Evolutionary conservation across 106 monocot species (phyloP), one percentile per base, ranked within the genome.

Genomic region (Dendrobium catenatum): DNA sequence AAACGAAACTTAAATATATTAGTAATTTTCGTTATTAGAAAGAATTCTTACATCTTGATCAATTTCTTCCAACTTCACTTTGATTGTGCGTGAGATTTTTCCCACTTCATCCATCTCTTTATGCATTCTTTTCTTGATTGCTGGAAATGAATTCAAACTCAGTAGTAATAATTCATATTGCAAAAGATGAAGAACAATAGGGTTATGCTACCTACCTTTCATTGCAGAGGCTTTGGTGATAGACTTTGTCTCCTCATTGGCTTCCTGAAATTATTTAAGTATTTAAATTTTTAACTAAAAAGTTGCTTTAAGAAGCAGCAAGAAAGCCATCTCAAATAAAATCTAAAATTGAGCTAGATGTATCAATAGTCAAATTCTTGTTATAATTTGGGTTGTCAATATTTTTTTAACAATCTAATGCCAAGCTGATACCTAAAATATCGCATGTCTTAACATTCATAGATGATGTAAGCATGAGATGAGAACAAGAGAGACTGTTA

Each of bases 181-280:
- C 15, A 27, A 40, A 66, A 37, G 13, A 16, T 16, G 31, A 72
- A 72, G 33, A 40, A 37, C 11, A 13, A 9, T 33, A 40, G 5
- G 33, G 72, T 16, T 72, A 13, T 4, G 51, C 51, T 51, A 40
- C 33, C 26, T 22, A 89, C 91, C 87, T 84, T 86, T 91, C 87
- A 91, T 87, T 79, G 85, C 83, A 73, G 91, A 89, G 51, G 89
- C 89, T 75, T 89, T 91, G 10, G 91, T 91, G 24, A 87, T 76
- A 42, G 83, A 81, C 49, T 85, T 89, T 7, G 85, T 79, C 79
- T 89, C 87, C 68, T 81, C 79, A 77, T 91, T 87, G 24, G 89
- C 84, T 79, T 86, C 91, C 91, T 91, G 40, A 17, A 72, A 73
- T 29, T 42, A 76, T 42, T 13, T 75, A 42, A 13, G 13, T 3